These are phyloP conservation scores for Yarrowia sp. DNA, from an alignment of 805 yeast species.

Conservation along the genomic window DNA sequence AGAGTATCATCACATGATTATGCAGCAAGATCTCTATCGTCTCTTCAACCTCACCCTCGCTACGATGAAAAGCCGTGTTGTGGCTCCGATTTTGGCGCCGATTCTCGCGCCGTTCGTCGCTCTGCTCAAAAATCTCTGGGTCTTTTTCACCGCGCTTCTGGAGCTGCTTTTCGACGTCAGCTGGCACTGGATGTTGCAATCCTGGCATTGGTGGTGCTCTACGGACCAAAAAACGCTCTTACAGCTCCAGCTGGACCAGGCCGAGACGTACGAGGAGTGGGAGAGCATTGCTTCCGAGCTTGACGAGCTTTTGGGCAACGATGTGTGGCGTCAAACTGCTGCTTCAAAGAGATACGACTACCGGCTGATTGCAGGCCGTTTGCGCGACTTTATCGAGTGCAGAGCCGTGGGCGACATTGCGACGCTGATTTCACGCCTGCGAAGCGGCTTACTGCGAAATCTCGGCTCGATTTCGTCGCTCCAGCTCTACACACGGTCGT, in stretches of 20 bases:
- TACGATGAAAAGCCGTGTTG: not conserved
- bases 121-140: conserved; percentile 20
- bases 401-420: conserved; percentile 57
- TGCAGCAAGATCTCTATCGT: not conserved
- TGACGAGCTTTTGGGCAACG: conserved; percentile 43
- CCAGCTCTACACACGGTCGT: conserved; percentile 73
- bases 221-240: conserved; percentile 34
- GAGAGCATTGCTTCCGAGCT: conserved; percentile 46
- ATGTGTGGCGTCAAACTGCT: conserved; percentile 69
- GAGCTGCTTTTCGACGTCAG: conserved; percentile 27
- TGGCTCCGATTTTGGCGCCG: not conserved
- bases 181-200: conserved; percentile 28
- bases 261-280: conserved; percentile 70
- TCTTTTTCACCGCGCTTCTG: conserved; percentile 24
- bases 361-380: conserved; percentile 70
- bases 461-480: conserved; percentile 87
- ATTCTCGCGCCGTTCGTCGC: conserved; percentile 11
- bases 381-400: conserved; percentile 60
- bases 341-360: conserved; percentile 81
- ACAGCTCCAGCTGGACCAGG: conserved; percentile 38
- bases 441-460: conserved; percentile 83
- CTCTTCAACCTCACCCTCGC: not conserved
- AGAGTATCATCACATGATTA: conserved; percentile 14
- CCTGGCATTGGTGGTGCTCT: conserved; percentile 29
- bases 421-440: conserved; percentile 59